phyloP scores from a whole-genome alignment of 1,284 basidiomycete genomes.

The Rhodotorula sp. region DNA sequence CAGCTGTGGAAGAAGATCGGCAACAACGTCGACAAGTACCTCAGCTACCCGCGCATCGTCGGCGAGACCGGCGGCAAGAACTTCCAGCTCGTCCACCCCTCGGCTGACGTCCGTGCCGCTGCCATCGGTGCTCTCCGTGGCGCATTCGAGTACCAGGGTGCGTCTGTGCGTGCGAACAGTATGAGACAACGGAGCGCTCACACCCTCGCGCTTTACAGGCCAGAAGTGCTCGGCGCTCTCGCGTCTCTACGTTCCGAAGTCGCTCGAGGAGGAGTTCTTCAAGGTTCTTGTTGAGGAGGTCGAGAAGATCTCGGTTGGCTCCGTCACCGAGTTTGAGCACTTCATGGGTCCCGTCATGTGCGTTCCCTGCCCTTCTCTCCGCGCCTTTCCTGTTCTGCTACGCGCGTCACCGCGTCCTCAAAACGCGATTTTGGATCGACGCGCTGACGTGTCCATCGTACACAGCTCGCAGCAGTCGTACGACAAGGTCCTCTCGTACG shows the following conservation, averaged over 20 bases:
- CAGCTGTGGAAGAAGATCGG: slow-evolving; percentile 96
- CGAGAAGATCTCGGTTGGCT: slow-evolving; percentile 81
- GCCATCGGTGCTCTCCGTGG: slow-evolving; percentile 85
- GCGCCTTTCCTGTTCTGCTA: neutral
- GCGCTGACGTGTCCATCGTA: neutral
- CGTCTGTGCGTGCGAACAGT: neutral
- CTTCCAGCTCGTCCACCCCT: slow-evolving; percentile 90
- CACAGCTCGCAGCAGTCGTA: slow-evolving; percentile 74
- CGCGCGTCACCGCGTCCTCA: too few relatives aligned
- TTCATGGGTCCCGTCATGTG: slow-evolving; percentile 97
- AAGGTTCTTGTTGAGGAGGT: slow-evolving; percentile 73
- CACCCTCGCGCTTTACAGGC: slow-evolving; percentile 53
- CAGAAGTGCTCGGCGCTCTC: slow-evolving; percentile 98
- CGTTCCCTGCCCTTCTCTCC: slow-evolving; percentile 41
- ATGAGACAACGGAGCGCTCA: neutral
- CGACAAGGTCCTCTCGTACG: slow-evolving; percentile 82
- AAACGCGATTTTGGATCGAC: too few relatives aligned
- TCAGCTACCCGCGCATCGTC: slow-evolving; percentile 88
- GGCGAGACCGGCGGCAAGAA: slow-evolving; percentile 96
- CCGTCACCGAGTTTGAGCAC: slow-evolving; percentile 73
- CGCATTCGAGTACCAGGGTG: slow-evolving; percentile 95
- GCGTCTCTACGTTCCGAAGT: slow-evolving; percentile 82
- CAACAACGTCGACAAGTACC: slow-evolving; percentile 80
- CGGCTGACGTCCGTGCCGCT: slow-evolving; percentile 82
- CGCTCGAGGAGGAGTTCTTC: slow-evolving; percentile 83